Percentiles rank a stretch among this genome's conserved stretches.
These are phyloP conservation scores for Talaromyces piceae DNA, from an alignment of 2,329 filamentous ascomycete species.

Conservation along the genomic window DNA sequence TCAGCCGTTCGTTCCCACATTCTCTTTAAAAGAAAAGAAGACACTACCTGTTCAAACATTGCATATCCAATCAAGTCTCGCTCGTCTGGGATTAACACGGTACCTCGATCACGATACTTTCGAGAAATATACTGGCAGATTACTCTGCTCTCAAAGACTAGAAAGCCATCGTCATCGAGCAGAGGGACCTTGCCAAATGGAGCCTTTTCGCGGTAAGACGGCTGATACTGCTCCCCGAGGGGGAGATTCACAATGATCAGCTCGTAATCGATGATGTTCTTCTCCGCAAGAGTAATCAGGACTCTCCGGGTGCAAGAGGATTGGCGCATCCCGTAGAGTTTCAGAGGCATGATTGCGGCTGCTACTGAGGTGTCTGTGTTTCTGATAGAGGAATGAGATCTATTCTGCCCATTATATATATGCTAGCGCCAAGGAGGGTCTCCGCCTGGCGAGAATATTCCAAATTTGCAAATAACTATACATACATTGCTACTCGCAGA, in stretches of 20 bases:
- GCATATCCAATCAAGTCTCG: conserved; percentile 16
- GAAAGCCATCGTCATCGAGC: conserved; percentile 24
- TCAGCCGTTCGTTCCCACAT: not conserved
- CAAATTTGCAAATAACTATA: not conserved
- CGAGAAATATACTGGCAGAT: conserved; percentile 25
- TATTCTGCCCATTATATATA: too few relatives aligned
- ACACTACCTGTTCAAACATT: conserved; percentile 19
- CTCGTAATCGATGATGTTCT: conserved; percentile 21
- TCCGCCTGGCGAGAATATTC: too few relatives aligned
- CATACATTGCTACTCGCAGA: not conserved
- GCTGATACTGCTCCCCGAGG: conserved; percentile 21
- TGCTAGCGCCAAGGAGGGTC: too few relatives aligned
- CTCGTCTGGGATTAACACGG: conserved; percentile 10
- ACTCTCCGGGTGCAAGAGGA: conserved; percentile 22
- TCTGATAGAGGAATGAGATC: too few relatives aligned
- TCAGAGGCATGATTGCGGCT: conserved; percentile 23
- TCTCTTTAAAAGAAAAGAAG: not conserved
- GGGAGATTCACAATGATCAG: conserved; percentile 19
- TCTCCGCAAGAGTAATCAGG: conserved; percentile 21
- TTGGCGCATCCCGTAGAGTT: conserved; percentile 21
- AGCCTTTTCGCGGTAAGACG: conserved; percentile 19
- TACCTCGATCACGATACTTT: conserved; percentile 15
- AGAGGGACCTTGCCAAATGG: conserved; percentile 31
- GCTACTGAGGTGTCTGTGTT: too few relatives aligned
- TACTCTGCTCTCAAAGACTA: conserved; percentile 21